Conservation (phyloP, 345 rosid genomes). For the Dovyalis caffra region DNA sequence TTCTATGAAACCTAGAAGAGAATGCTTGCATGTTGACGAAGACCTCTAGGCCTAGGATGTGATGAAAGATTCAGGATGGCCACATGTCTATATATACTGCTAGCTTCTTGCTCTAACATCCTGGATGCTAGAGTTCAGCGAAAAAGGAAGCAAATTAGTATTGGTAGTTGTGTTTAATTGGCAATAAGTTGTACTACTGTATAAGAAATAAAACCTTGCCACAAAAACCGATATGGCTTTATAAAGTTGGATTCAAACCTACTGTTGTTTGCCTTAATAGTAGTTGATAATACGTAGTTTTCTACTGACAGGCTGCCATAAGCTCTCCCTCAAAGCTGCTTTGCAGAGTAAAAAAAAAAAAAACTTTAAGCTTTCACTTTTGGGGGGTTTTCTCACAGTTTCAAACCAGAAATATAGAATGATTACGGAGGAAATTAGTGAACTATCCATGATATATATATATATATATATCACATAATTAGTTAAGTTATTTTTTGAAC, state of each 20-base stretch:
- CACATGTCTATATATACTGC: background rate
- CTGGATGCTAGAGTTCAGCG: background rate
- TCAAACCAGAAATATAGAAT: no score
- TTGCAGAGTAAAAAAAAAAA: no score
- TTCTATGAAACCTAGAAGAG: background rate
- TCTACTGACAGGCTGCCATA: no score
- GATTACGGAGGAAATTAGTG: no score
- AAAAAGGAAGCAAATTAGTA: background rate
- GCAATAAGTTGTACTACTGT: background rate
- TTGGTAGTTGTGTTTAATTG: background rate
- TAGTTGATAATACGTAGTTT: no score
- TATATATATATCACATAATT: no score
- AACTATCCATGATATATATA: no score
- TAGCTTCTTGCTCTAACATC: background rate
- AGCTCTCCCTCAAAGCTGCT: no score
- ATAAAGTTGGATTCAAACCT: background rate
- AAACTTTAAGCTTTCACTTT: no score
- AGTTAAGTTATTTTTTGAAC: no score
- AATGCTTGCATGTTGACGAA: no score
- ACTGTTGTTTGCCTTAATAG: background rate
- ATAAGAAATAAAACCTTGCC: background rate
- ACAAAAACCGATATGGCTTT: background rate
- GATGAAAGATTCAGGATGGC: background rate
- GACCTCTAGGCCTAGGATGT: background rate
- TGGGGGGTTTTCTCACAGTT: no score